A percentile compares a stretch with the other conserved stretches of the same genome.
These are phyloP conservation scores for Lasiosphaeria hispida DNA, from an alignment of 495 filamentous ascomycete species.

Conservation along the genomic window DNA sequence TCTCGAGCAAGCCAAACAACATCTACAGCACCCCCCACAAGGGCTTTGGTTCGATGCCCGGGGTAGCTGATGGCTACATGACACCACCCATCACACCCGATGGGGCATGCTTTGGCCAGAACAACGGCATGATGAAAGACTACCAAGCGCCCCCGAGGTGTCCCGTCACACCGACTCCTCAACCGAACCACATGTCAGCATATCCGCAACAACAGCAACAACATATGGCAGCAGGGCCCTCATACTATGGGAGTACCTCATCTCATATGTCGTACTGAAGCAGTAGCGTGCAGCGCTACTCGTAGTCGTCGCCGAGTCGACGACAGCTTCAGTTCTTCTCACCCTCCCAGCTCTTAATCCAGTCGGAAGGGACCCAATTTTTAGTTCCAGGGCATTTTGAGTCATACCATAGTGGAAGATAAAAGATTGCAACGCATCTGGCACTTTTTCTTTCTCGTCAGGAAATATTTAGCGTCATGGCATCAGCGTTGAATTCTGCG, in stretches of 20 bases:
- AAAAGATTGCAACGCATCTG: conserved; percentile 39
- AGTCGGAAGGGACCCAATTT: conserved; percentile 17
- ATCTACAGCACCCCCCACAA: conserved; percentile 85
- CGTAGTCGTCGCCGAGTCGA: conserved; percentile 11
- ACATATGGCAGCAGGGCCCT: conserved; percentile 25
- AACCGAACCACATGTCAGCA: conserved; percentile 24
- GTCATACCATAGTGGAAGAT: conserved; percentile 36
- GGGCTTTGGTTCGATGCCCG: conserved; percentile 57
- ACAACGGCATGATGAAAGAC: conserved; percentile 43
- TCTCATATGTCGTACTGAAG: conserved; percentile 37
- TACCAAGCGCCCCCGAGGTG: conserved; percentile 48
- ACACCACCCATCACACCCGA: conserved; percentile 98
- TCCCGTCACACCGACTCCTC: conserved; percentile 54
- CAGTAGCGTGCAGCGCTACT: conserved; percentile 13
- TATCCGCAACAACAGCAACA: conserved; percentile 30
- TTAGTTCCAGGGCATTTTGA: conserved; percentile 34
- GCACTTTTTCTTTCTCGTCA: conserved; percentile 34
- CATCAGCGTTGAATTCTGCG: conserved; percentile 39
- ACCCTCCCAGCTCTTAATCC: conserved; percentile 14
- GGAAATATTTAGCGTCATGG: conserved; percentile 40
- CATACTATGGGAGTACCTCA: conserved; percentile 30
- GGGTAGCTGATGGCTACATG: conserved; percentile 75
- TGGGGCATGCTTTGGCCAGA: conserved; percentile 57
- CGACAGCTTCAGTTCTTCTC: conserved; percentile 15
- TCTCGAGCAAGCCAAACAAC: conserved; percentile 53